Base-by-base conservation (phyloP, 345 rosid species). In the Toxicodendron radicans region DNA sequence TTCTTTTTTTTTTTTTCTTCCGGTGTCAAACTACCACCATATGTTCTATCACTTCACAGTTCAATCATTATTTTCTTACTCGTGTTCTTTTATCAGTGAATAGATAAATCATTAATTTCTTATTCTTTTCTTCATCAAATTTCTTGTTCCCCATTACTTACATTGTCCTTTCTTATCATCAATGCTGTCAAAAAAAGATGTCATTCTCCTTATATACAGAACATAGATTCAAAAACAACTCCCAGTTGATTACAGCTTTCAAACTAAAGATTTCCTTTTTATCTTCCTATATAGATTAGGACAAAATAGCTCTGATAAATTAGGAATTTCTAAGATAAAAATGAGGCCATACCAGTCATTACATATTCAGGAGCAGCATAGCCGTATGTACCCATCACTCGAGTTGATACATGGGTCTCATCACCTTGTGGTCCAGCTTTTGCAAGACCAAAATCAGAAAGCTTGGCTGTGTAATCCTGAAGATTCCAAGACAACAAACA, bases 371-470 rank as follows among this genome's bases (percentile, higher is more conserved):
- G 97, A 56, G 99, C 97, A 77, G 97, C 97, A 87, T 95, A 95
- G 76, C 99, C 97, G 80, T 92, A 92, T 45, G 97, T 92, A 54
- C 99, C 99, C 99, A 95, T 95, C 14, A 93, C 97, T 71, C 98
- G 86, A 81, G 99, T 93, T 61, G 96, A 95, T 52, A 93, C 97
- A 71, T 93, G 99, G 64, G 98, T 91, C 88, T 93, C 94, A 62
- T 95, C 99, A 45, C 98, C 99, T 74, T 89, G 98, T 46, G 99
- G 99, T 11, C 99, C 98, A 82, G 94, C 98, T 87, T 95, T 95
- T 66, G 99, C 97, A 73, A 95, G 96, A 66, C 99, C 99, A 71
- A 95, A 95, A 83, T 95, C 98, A 62, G 97, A 95, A 78, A 95
- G 97, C 80, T 92, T 92, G 82, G 99, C 93, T 30, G 97, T 86